Evolutionary conservation across 2,329 filamentous ascomycete genomes (phyloP), one percentile per base, ranked within the genome.

Genomic region (Penicillium sp.): DNA sequence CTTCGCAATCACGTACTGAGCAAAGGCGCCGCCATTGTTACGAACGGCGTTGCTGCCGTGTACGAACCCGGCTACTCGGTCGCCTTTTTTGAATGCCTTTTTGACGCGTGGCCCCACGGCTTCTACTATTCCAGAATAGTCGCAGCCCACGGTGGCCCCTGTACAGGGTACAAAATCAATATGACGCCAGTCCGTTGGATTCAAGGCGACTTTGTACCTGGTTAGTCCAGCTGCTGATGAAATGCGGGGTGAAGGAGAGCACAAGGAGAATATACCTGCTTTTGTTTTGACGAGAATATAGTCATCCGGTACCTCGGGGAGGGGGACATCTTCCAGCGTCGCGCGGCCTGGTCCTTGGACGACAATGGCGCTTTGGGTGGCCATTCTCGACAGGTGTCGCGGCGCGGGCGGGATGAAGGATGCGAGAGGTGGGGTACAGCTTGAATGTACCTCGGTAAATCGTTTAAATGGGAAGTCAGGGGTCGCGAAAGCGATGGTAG

Each of bases 141-240:
- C 76, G 53, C 74, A 77, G 29, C 78, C 78, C 6, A 71, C 64
- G 17, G 73, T 64, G 6, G 69, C 61, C 7, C 71, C 72, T 2
- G 63, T 59, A 12, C 59, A 59, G 5, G 60, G 56, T 24, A 64
- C 53, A 35, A 54, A 57, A 34, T 58, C 53, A 28, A 69, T 66
- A 49, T 76, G 64, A 53, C 73, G 70, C 56, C 56, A 58, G 22
- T 58, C 56, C n/a, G 53, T 58, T 45, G 56, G 54, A 55, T 77
- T 78, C 72, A 75, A 77, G 56, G 79, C 78, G 2, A 75, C 77
- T 17, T 75, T 73, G 53, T 78, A 37, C 77, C 59, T 3, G 74
- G 26, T 77, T 2, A 77, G 69, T 13, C 68, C 68, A 12, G 67
- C 65, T 29, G 15, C 4, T 19, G 21, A 34, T 45, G 17, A 3